These are phyloP conservation scores for Kodamaea leandrae DNA, from an alignment of 805 yeast species.

Conservation along the genomic window DNA sequence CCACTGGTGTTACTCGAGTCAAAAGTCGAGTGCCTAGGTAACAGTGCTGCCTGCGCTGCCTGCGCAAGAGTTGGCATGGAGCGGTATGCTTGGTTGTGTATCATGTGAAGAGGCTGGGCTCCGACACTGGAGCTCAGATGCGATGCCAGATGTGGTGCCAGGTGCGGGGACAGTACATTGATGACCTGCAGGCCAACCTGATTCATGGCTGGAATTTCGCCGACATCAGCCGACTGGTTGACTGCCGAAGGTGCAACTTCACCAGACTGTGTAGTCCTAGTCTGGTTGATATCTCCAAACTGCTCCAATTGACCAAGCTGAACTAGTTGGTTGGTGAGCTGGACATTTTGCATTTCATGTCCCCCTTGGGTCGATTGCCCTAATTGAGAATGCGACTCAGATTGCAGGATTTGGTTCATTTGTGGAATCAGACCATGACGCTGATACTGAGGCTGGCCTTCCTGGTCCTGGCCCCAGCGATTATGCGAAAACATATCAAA, in stretches of 20 bases:
- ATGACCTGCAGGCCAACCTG: too few relatives aligned
- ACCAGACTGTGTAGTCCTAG: too few relatives aligned
- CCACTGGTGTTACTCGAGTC: not conserved
- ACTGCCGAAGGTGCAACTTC: too few relatives aligned
- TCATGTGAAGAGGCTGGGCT: not conserved
- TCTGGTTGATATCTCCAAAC: too few relatives aligned
- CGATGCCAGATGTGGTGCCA: not conserved
- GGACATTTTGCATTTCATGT: too few relatives aligned
- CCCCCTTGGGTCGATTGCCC: too few relatives aligned
- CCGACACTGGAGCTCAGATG: not conserved
- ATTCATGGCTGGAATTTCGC: too few relatives aligned
- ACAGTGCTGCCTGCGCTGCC: not conserved
- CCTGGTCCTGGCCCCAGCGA: not conserved
- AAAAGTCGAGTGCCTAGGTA: too few relatives aligned
- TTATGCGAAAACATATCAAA: not conserved
- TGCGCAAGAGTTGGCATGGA: conserved; percentile 3
- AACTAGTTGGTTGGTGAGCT: too few relatives aligned
- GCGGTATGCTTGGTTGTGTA: not conserved
- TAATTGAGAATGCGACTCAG: too few relatives aligned
- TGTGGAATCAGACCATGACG: not conserved
- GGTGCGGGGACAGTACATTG: not conserved
- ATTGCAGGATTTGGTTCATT: not conserved
- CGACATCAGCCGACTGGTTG: too few relatives aligned
- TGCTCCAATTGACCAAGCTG: too few relatives aligned
- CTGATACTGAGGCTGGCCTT: not conserved